Evolutionary conservation across 176 grass and related monocot genomes (phyloP).

Genomic region (Hordeum vulgare): DNA sequence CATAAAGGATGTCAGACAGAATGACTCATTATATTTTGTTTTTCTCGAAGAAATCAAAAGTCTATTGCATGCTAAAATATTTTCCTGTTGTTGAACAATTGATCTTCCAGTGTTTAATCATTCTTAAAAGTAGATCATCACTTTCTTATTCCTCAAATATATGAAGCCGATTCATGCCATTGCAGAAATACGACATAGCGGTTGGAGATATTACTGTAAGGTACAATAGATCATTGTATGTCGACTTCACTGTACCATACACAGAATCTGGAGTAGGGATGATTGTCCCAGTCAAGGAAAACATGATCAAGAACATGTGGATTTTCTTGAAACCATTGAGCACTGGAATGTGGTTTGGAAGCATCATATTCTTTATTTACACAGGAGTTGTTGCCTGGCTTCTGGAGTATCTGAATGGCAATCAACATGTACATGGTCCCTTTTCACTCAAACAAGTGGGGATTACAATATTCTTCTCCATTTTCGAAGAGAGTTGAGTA

Average conservation of each 20-base stretch:
- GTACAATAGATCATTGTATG: slow-evolving; percentile 31
- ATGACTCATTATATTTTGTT: neutral
- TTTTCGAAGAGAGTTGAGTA: slow-evolving; percentile 25
- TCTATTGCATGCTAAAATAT: neutral
- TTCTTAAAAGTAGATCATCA: neutral
- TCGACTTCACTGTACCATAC: slow-evolving; percentile 49
- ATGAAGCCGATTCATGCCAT: neutral
- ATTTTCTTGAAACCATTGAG: slow-evolving; percentile 39
- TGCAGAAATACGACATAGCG: slow-evolving; percentile 19
- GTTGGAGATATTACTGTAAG: slow-evolving; percentile 44
- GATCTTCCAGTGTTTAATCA: neutral
- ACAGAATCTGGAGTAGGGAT: slow-evolving; percentile 39
- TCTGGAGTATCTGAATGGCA: slow-evolving; percentile 22
- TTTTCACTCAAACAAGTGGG: slow-evolving; percentile 10
- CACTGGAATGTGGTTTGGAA: slow-evolving; percentile 20
- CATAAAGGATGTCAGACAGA: neutral
- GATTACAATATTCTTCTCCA: slow-evolving; percentile 8
- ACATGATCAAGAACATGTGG: slow-evolving; percentile 15
- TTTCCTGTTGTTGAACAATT: neutral
- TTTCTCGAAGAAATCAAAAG: neutral
- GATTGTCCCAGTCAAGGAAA: slow-evolving; percentile 31
- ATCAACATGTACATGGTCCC: neutral
- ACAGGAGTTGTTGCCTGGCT: slow-evolving; percentile 37
- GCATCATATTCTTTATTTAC: slow-evolving; percentile 32
- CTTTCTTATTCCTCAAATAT: slow-evolving; percentile 1